Percentiles rank a stretch among this genome's conserved stretches.
Conservation (phyloP, 345 rosid species). For the Aquilaria sinensis region DNA sequence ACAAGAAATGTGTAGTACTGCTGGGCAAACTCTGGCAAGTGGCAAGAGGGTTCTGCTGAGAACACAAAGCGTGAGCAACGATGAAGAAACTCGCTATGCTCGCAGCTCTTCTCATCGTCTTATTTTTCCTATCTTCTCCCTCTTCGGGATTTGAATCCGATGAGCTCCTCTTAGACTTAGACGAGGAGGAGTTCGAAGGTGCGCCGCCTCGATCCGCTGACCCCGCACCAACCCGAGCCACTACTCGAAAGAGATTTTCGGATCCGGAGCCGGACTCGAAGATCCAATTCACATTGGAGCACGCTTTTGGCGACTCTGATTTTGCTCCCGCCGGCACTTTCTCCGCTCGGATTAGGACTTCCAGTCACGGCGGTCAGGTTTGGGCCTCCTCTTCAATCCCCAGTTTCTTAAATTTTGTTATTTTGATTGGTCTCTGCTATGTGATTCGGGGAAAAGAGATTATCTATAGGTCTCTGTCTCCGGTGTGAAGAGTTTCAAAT, state of each 20-base stretch:
- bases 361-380: conserved; percentile 85
- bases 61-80: conserved; percentile 13
- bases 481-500: background rate
- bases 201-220: conserved; percentile 32
- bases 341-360: conserved; percentile 89
- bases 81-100: conserved; percentile 14
- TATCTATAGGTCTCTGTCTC: no score
- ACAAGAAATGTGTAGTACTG: no score
- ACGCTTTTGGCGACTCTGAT: conserved; percentile 86
- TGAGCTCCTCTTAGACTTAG: conserved; percentile 79
- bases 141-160: conserved; percentile 67
- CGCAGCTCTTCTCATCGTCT: conserved; percentile 17
- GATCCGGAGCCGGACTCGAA: conserved; percentile 89
- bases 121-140: conserved; percentile 14
- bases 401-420: no score
- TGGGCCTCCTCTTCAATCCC: background rate
- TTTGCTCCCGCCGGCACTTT: conserved; percentile 79
- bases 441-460: no score
- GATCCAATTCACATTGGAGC: conserved; percentile 87
- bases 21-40: no score
- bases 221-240: conserved; percentile 23
- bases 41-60: background rate
- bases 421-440: no score
- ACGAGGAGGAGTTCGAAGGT: conserved; percentile 76
- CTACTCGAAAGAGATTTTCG: conserved; percentile 44